Conservation (phyloP, 768 basidiomycete species). For the Suillus alpinus region DNA sequence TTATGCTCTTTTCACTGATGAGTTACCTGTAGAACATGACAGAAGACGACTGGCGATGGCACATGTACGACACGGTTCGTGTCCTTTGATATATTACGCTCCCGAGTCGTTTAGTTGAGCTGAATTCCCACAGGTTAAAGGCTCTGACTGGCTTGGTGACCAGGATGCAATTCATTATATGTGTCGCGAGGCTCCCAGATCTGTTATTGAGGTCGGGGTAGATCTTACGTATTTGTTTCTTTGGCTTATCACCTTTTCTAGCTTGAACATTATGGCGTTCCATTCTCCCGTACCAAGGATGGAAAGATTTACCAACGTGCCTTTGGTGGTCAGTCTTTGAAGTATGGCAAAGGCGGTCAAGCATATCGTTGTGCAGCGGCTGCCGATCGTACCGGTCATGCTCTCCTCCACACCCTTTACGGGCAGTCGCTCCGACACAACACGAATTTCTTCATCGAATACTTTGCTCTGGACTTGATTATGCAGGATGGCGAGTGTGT, state of each 20-base stretch:
- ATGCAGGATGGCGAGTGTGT: constrained; percentile 99
- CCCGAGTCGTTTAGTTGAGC: constrained; percentile 3
- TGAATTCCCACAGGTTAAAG: constrained; percentile 74
- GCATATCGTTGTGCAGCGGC: constrained; percentile 99
- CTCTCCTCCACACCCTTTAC: constrained; percentile 97
- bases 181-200: constrained; percentile 94
- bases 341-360: constrained; percentile 97
- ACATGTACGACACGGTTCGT: constrained; percentile 93
- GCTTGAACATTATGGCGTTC: constrained; percentile 98
- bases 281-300: constrained; percentile 97
- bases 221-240: background rate
- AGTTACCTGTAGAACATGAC: constrained; percentile 79
- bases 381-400: constrained; percentile 98
- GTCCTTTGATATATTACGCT: background rate
- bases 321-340: constrained; percentile 96
- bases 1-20: constrained; percentile 3
- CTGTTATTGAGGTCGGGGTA: constrained; percentile 78
- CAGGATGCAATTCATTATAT: constrained; percentile 99
- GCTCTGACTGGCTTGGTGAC: constrained; percentile 99
- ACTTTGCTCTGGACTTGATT: constrained; percentile 97
- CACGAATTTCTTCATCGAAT: constrained; percentile 99
- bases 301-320: constrained; percentile 99
- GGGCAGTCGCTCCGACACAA: constrained; percentile 98
- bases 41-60: constrained; percentile 99
- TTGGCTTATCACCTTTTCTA: constrained; percentile 30